Evolutionary conservation across 2,329 filamentous ascomycete species (phyloP), one percentile per base, ranked within the genome.

Genomic region (Fusarium sp.): DNA sequence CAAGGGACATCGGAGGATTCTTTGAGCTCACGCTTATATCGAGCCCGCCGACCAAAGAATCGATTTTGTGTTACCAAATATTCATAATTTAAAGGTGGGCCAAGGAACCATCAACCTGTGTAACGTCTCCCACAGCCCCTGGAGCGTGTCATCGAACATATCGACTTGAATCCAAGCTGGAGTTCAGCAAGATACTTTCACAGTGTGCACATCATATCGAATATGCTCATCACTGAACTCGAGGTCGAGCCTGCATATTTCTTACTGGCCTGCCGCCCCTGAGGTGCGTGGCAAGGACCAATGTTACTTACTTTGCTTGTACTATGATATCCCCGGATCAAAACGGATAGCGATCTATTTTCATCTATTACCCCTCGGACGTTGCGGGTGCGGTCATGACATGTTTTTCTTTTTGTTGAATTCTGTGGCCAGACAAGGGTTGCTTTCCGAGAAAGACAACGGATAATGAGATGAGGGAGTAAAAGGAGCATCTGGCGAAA

Each of bases 311-410:
- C 33, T 54, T 72, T 64, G 64, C 65, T 72, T 69, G 64, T 69
- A 72, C 60, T 67, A 72, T 72, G 69, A 72, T 72, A 72, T 72
- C 65, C 69, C 69, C 54, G 54, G 69, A 62, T 63, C 57, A 63
- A 58, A 71, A 67, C 65, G 65, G 56, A 70, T 55, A 69, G 69
- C 69, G 69, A 52, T 70, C 44, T 63, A 60, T 67, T 67, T 61
- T 48, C 41, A 60, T 60, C 60, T 60, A 38, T 59, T 57, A 37
- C 26, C 40, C 42, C 50, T 65, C 38, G 37, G 37, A 54, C 41
- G 49, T 27, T 49, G 54, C 42, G 37, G 15, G 38, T 40, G 50
- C 35, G 26, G 52, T 67, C 55, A 38, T 14, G 48, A 26, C 42
- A 18, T 56, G 40, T 48, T 13, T 35, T 63, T 65, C 60, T 46